phyloP scores from a whole-genome alignment of 345 rosid genomes.

The Camelina hispida region DNA sequence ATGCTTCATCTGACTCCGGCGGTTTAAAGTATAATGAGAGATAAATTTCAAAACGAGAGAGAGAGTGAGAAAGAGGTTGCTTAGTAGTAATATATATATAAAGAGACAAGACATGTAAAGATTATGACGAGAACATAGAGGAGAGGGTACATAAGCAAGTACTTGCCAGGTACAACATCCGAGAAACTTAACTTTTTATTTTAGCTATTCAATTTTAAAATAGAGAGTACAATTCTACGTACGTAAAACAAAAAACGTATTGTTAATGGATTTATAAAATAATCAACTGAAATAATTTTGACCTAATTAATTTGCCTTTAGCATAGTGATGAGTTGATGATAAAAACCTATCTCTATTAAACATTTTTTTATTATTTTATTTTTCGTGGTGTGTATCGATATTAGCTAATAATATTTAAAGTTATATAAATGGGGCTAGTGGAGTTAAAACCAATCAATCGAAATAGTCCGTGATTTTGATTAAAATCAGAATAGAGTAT shows the following conservation, averaged over 20 bases:
- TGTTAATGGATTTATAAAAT: neutral
- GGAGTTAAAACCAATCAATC: constrained; percentile 23
- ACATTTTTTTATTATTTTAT: neutral
- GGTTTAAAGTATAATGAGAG: constrained; percentile 2
- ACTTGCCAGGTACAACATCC: constrained; percentile 56
- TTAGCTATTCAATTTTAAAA: neutral
- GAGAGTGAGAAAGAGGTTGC: neutral
- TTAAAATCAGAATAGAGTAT: constrained; percentile 14
- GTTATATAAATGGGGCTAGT: neutral
- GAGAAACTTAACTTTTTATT: neutral
- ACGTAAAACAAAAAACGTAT: neutral
- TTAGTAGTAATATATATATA: constrained; percentile 30
- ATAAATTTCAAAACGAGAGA: neutral
- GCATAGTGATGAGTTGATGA: neutral
- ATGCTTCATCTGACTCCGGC: constrained; percentile 60
- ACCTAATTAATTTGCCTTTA: neutral
- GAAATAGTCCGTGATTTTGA: constrained; percentile 40
- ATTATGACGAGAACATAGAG: constrained; percentile 41
- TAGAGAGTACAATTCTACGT: no score
- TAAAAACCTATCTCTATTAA: neutral
- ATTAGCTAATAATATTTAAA: neutral
- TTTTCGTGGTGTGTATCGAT: neutral
- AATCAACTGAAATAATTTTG: neutral
- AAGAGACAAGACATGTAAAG: constrained; percentile 46
- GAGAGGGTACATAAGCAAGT: constrained; percentile 41